phyloP scores from a whole-genome alignment of 345 rosid genomes.

The Moricandia moricandioides region DNA sequence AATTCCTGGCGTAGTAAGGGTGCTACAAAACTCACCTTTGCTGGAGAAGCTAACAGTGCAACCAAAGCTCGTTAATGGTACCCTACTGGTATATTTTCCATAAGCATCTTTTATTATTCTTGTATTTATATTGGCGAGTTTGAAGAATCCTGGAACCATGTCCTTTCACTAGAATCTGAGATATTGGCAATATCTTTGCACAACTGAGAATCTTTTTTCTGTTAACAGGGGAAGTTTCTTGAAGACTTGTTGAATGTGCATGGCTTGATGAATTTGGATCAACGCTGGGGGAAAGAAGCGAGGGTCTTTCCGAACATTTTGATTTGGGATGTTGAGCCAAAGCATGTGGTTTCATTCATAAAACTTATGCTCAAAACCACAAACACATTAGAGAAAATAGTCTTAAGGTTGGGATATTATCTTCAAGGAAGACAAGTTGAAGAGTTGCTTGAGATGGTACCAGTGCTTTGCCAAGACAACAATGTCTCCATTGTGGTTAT shows the following conservation, averaged over 20 bases:
- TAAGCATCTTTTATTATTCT: not conserved
- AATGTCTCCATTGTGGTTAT: not conserved
- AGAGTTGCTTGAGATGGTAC: not conserved
- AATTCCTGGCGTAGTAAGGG: not conserved
- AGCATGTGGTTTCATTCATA: not conserved
- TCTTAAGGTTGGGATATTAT: not conserved
- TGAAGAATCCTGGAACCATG: not conserved
- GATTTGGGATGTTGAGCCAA: not conserved
- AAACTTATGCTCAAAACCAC: not conserved
- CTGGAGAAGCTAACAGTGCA: not conserved
- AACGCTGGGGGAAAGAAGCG: not conserved
- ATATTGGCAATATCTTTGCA: not conserved
- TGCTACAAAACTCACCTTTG: not conserved
- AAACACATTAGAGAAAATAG: conserved; percentile 7
- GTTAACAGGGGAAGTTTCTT: not conserved
- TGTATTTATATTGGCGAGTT: not conserved
- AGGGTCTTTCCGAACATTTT: not conserved
- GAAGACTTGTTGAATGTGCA: not conserved
- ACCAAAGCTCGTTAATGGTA: not conserved
- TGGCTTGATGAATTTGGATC: not conserved
- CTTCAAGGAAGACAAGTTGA: not conserved
- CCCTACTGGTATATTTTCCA: not conserved
- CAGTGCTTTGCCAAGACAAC: not conserved
- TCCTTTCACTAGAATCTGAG: not conserved
- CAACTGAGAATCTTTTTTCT: not conserved